phyloP scores from a whole-genome alignment of 2,329 filamentous ascomycete genomes.

The Coniella lustricola region DNA sequence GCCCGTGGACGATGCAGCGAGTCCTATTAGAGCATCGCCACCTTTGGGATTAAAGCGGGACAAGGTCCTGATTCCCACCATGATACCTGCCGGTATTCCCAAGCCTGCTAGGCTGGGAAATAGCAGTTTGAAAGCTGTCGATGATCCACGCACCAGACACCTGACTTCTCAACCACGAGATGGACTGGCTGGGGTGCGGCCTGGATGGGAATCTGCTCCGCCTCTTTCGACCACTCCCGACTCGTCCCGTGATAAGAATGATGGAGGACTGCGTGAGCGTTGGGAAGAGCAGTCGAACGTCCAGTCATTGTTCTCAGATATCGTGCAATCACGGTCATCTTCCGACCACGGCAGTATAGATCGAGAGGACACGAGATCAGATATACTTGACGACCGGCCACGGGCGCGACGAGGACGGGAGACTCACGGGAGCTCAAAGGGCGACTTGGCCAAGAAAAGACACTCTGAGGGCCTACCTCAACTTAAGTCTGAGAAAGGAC shows the following conservation, averaged over 20 bases:
- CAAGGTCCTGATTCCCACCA: conserved; percentile 2
- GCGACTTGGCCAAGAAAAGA: background rate
- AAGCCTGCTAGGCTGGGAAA: background rate
- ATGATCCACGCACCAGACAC: background rate
- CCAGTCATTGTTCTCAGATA: conserved; percentile 14
- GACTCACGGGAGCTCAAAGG: conserved; percentile 1
- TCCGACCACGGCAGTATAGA: background rate
- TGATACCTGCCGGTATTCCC: conserved; percentile 12
- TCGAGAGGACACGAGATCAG: conserved; percentile 7
- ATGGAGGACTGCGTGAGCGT: conserved; percentile 8
- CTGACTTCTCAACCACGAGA: background rate
- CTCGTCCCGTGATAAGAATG: background rate
- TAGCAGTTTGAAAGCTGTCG: background rate
- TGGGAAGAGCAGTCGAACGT: conserved; percentile 17
- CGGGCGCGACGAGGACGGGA: conserved; percentile 9
- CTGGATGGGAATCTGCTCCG: conserved; percentile 8
- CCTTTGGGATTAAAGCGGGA: conserved; percentile 5
- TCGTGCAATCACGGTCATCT: conserved; percentile 5
- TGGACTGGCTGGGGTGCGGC: background rate
- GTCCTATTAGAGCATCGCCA: background rate
- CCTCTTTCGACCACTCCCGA: background rate
- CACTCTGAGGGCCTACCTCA: conserved; percentile 1
- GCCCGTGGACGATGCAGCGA: background rate
- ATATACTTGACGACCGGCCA: conserved; percentile 14
- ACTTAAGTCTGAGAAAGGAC: conserved; percentile 10